A percentile compares a stretch with the other conserved stretches of the same genome.
Conservation (phyloP, 1,284 basidiomycete genomes). For the Chalciporus sp. region DNA sequence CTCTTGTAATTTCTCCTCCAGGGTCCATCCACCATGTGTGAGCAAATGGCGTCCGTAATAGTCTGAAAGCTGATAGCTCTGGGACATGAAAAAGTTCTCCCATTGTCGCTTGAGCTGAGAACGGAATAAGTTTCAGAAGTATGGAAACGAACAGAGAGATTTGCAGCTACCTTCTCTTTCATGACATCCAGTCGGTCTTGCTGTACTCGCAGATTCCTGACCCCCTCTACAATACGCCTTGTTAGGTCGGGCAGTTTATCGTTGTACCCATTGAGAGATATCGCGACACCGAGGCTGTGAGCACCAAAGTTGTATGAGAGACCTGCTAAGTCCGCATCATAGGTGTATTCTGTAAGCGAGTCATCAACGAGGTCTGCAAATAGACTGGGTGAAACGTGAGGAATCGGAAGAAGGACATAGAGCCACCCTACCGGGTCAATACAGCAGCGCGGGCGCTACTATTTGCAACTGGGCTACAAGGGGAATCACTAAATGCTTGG, state of each 20-base stretch:
- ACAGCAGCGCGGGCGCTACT: slow-evolving; percentile 59
- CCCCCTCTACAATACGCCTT: slow-evolving; percentile 74
- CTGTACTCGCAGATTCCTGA: slow-evolving; percentile 71
- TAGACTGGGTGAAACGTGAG: slow-evolving; percentile 51
- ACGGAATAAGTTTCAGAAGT: slow-evolving; percentile 1
- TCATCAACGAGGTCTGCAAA: slow-evolving; percentile 89
- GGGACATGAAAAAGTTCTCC: slow-evolving; percentile 87
- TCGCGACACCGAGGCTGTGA: slow-evolving; percentile 68
- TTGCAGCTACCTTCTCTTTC: slow-evolving; percentile 73
- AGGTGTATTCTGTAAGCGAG: slow-evolving; percentile 87
- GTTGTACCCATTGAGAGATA: slow-evolving; percentile 87
- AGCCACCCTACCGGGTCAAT: slow-evolving; percentile 54
- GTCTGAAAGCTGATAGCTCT: slow-evolving; percentile 82
- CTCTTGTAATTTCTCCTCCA: slow-evolving; percentile 81
- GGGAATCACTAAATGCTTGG: slow-evolving; percentile 8
- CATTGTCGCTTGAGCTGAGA: slow-evolving; percentile 69
- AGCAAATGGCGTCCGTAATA: slow-evolving; percentile 79
- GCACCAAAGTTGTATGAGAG: slow-evolving; percentile 77
- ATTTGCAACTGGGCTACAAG: slow-evolving; percentile 53
- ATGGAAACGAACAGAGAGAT: slow-evolving; percentile 2
- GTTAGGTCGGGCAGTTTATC: slow-evolving; percentile 88
- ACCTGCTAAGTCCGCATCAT: slow-evolving; percentile 93
- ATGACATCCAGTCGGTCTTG: slow-evolving; percentile 79
- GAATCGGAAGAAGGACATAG: not conserved
- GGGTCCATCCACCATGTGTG: slow-evolving; percentile 75